Evolutionary conservation across 805 yeast species (phyloP).

Genomic region (Kodamaea hsintzibuensis): DNA sequence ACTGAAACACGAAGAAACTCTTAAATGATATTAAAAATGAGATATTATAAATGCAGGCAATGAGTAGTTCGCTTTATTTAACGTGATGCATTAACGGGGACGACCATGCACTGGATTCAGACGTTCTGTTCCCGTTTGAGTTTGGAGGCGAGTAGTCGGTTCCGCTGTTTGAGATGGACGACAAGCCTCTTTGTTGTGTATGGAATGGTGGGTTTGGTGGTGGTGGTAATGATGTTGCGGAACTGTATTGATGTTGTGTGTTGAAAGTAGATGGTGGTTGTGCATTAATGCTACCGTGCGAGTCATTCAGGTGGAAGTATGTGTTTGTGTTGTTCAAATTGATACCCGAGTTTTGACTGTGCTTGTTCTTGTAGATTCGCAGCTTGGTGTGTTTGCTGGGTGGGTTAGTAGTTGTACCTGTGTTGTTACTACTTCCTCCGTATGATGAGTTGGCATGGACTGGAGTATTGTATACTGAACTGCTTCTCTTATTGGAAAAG

Average conservation of each 20-base stretch:
- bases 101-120: conserved; percentile 14
- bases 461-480: conserved; percentile 25
- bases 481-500: conserved; percentile 29
- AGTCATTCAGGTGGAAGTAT: conserved; percentile 5
- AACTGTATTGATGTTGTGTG: conserved; percentile 6
- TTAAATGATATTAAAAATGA: neutral
- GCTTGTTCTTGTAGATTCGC: conserved; percentile 13
- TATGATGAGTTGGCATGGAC: conserved; percentile 19
- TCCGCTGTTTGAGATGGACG: conserved; percentile 3
- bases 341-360: neutral
- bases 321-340: conserved; percentile 1
- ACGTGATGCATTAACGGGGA: conserved; percentile 18
- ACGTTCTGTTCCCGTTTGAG: conserved; percentile 9
- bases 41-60: neutral
- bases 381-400: conserved; percentile 8
- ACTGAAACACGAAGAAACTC: neutral
- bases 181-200: neutral
- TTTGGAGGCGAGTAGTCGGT: conserved; percentile 11
- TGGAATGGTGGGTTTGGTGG: conserved; percentile 11
- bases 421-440: conserved; percentile 4
- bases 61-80: neutral
- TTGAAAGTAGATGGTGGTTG: conserved; percentile 1
- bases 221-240: conserved; percentile 6
- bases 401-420: neutral
- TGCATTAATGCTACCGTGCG: conserved; percentile 8